phyloP scores from a whole-genome alignment of 2,329 filamentous ascomycete species.

The Ilyonectria sp. region DNA sequence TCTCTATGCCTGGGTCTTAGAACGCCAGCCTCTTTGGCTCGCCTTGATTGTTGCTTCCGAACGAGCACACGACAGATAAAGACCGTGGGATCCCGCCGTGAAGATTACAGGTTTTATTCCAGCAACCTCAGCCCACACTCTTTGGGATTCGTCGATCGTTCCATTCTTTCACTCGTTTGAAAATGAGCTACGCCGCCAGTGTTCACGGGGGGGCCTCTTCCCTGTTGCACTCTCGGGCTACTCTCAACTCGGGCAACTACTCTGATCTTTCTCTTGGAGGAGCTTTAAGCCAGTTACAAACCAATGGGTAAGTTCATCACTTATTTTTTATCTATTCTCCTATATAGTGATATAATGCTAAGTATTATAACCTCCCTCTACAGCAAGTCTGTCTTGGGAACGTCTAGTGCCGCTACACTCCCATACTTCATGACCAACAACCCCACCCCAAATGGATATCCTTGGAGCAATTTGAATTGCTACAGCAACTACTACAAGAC shows the following conservation, averaged over 20 bases:
- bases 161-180: slow-evolving; percentile 17
- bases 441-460: slow-evolving; percentile 63
- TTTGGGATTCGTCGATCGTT: slow-evolving; percentile 17
- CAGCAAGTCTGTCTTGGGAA: slow-evolving; percentile 59
- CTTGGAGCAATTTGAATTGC: slow-evolving; percentile 65
- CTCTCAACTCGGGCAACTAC: slow-evolving; percentile 17
- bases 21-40: slow-evolving; percentile 5
- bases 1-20: neutral
- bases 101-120: neutral
- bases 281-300: slow-evolving; percentile 37
- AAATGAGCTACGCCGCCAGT: slow-evolving; percentile 42
- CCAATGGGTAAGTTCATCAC: slow-evolving; percentile 40
- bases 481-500: slow-evolving; percentile 66
- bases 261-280: slow-evolving; percentile 29
- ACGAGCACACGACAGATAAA: slow-evolving; percentile 32
- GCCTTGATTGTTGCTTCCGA: slow-evolving; percentile 1
- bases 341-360: neutral
- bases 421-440: slow-evolving; percentile 64
- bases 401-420: slow-evolving; percentile 54
- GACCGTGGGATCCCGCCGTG: slow-evolving; percentile 16
- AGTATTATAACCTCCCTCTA: slow-evolving; percentile 24
- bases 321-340: neutral
- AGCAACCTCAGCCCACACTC: slow-evolving; percentile 11
- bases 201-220: slow-evolving; percentile 20
- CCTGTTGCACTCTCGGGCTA: slow-evolving; percentile 15